phyloP scores from a whole-genome alignment of 2,329 filamentous ascomycete genomes.

The Epichloe festucae region DNA sequence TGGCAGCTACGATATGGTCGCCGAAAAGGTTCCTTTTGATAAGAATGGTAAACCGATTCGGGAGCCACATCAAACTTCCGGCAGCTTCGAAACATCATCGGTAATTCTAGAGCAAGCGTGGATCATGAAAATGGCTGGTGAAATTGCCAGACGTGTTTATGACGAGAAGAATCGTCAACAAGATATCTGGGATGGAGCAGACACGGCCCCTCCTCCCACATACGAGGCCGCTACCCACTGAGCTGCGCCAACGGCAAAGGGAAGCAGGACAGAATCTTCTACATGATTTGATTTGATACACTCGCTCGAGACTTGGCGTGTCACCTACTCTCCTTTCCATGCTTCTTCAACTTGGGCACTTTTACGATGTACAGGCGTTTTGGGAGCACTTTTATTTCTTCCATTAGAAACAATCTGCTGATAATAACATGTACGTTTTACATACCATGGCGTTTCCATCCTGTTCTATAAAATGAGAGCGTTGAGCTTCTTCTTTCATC shows the following conservation, averaged over 20 bases:
- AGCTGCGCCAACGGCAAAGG: background rate
- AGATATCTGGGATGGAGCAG: constrained; percentile 33
- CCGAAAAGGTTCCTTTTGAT: constrained; percentile 15
- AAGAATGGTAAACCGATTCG: constrained; percentile 18
- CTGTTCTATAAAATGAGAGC: background rate
- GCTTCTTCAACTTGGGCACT: constrained; percentile 1
- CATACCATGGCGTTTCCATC: background rate
- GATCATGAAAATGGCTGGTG: constrained; percentile 87
- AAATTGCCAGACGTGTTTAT: constrained; percentile 77
- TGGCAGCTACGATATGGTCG: background rate
- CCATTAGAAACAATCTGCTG: background rate
- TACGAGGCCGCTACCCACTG: constrained; percentile 36
- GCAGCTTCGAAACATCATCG: constrained; percentile 35
- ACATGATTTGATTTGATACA: background rate
- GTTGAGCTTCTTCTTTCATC: too few species aligned
- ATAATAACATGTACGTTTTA: background rate
- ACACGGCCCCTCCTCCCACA: constrained; percentile 47
- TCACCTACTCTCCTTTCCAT: constrained; percentile 4
- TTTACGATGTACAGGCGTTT: constrained; percentile 4
- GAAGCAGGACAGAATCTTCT: background rate
- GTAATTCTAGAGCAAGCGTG: constrained; percentile 67
- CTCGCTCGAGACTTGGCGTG: background rate
- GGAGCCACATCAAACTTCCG: constrained; percentile 16
- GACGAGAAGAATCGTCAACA: constrained; percentile 57
- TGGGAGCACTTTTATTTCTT: background rate